Conservation (phyloP, 257 asterid genomes). For the Solanum pimpinellifolium region DNA sequence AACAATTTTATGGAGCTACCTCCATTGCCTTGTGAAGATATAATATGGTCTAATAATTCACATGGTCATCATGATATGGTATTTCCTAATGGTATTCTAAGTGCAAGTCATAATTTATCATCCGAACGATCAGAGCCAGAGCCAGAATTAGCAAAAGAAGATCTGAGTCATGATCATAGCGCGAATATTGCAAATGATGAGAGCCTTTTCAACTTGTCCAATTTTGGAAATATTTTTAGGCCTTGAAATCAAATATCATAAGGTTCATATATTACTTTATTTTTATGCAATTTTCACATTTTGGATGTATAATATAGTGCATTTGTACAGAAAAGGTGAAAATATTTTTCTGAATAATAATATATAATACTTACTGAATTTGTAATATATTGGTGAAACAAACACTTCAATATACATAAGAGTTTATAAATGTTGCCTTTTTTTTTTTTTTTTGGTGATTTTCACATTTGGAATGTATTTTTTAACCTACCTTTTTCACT, state of each 20-base stretch:
- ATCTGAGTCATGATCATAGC: not conserved
- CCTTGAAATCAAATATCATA: slow-evolving; percentile 10
- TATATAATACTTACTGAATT: not conserved
- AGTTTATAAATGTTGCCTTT: not conserved
- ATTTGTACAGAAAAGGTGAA: not conserved
- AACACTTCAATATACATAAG: not conserved
- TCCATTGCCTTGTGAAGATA: slow-evolving; percentile 34
- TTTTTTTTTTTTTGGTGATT: not conserved
- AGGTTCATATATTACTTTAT: not conserved
- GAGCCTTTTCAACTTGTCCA: slow-evolving; percentile 22
- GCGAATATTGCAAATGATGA: not conserved
- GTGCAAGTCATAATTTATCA: not conserved
- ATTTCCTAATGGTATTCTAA: slow-evolving; percentile 2
- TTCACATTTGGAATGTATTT: not conserved
- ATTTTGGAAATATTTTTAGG: slow-evolving; percentile 40
- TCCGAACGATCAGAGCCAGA: not conserved
- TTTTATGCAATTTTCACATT: not conserved
- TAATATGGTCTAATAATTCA: slow-evolving; percentile 30
- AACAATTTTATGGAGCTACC: slow-evolving; percentile 1
- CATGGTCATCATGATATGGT: not conserved
- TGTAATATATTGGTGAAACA: not conserved
- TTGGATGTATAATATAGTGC: not conserved
- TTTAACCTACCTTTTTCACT: not conserved
- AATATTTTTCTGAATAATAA: not conserved
- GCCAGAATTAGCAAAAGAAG: not conserved